Evolutionary conservation across 768 basidiomycete species (phyloP), one percentile per base, ranked within the genome.

Genomic region (Lepiota venenata): DNA sequence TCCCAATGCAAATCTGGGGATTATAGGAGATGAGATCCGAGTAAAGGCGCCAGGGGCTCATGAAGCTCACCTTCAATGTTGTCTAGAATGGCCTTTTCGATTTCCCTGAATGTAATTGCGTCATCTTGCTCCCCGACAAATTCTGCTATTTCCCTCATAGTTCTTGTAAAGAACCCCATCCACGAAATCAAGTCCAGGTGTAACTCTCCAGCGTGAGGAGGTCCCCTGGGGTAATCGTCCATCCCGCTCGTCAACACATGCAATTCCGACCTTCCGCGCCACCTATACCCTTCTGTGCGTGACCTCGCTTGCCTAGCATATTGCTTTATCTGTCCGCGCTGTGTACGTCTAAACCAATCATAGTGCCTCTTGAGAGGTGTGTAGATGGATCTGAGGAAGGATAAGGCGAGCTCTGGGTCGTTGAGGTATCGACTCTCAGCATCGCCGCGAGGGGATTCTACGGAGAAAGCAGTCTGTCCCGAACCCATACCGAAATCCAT

Each of bases 81-180:
- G 51, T 78, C 78, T 44, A 94, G 67, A 38, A 94, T 88, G 4
- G 88, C 91, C 52, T 78, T 80, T 67, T 93, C 91, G 48, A 91
- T 88, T 56, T 85, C 83, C 39, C 69, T 72, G 62, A 87, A 98
- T 25, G 86, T 86, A n/a, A 72, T 70, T 50, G 79, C 82, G 63
- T 98, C 95, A 29, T 95, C 92, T n/a, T 68, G 73, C 68, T 96
- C 88, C 1, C 88, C 93, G 14, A 96, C 74, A 66, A 89, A 96
- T 55, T 82, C 85, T 0, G 95, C 88, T 54, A 98, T 89, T 44
- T 88, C 89, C 49, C 77, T 81, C 95, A 98, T 98, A 25, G 95
- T 98, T 59, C 88, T 77, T 32, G 91, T 83, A 70, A 98, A 98
- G 76, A 93, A 97, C 3, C 82, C 95, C 85, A 98, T 92, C 95